phyloP scores from a whole-genome alignment of 495 filamentous ascomycete genomes.

The Aspergillus kassunensis region DNA sequence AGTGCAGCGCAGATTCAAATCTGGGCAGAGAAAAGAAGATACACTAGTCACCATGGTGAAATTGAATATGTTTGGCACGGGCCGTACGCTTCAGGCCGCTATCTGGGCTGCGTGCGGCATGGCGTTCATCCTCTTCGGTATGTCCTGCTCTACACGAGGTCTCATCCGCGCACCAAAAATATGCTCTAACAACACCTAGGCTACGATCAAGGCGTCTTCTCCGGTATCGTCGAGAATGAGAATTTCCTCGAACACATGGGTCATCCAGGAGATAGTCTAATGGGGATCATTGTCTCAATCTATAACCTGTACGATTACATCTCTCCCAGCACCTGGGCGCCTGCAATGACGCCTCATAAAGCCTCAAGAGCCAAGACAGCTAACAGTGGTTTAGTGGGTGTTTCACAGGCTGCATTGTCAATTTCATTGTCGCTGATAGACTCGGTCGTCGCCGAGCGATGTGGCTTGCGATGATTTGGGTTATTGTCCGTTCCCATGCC shows the following conservation, averaged over 20 bases:
- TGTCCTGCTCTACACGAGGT: background rate
- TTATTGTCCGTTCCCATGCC: conserved; percentile 22
- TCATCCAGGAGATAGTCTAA: conserved; percentile 37
- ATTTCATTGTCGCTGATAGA: conserved; percentile 44
- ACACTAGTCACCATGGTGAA: conserved; percentile 10
- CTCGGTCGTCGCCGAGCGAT: conserved; percentile 45
- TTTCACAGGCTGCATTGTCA: conserved; percentile 43
- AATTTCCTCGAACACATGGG: conserved; percentile 44
- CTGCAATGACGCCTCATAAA: too few species aligned
- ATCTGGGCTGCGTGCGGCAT: conserved; percentile 23
- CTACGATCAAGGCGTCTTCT: conserved; percentile 56
- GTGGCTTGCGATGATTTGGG: conserved; percentile 34
- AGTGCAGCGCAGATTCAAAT: too few species aligned
- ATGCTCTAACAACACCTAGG: conserved; percentile 21
- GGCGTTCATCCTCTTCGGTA: conserved; percentile 24
- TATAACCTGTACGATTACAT: too few species aligned
- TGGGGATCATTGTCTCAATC: conserved; percentile 47
- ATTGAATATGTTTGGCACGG: conserved; percentile 18
- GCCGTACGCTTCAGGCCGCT: conserved; percentile 17
- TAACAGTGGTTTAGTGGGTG: too few species aligned
- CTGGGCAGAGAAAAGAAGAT: too few species aligned
- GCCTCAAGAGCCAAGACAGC: too few species aligned
- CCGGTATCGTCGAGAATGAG: conserved; percentile 44
- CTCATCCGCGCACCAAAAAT: too few species aligned
- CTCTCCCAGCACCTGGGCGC: too few species aligned